Evolutionary conservation across 169 alveolate species (phyloP).

Genomic region (Plasmodium billcollinsi): DNA sequence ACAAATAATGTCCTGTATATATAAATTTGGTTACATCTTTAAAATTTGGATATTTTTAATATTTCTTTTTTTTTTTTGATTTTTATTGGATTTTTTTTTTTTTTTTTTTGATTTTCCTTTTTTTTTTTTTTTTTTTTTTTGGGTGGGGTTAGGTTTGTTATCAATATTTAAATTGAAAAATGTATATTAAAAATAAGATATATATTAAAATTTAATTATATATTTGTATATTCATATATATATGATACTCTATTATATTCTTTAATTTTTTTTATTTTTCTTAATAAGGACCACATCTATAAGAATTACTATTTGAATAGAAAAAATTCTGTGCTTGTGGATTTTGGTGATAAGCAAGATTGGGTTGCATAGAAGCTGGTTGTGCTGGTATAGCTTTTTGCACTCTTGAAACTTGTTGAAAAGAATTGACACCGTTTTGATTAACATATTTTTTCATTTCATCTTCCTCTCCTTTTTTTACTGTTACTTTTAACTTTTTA

Average conservation of each 20-base stretch:
- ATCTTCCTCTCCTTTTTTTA: constrained; percentile 92
- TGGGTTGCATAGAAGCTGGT: constrained; percentile 74
- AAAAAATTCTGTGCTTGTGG: constrained; percentile 74
- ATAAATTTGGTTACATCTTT: too few species aligned
- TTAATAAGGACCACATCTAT: constrained; percentile 76
- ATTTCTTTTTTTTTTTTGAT: too few species aligned
- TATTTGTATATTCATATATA: not conserved
- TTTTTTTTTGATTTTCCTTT: not conserved
- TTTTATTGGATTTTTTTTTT: too few species aligned
- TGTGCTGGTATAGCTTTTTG: constrained; percentile 77
- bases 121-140: constrained; percentile 7
- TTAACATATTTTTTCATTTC: constrained; percentile 76
- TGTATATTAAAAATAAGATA: too few species aligned
- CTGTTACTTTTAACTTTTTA: constrained; percentile 90
- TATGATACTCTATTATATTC: too few species aligned
- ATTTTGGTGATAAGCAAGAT: constrained; percentile 77
- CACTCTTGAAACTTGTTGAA: constrained; percentile 51
- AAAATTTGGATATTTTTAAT: too few species aligned
- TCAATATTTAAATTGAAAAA: too few species aligned
- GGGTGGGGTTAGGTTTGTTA: too few species aligned
- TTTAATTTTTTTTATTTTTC: constrained; percentile 8
- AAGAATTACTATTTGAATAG: constrained; percentile 69
- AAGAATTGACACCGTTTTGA: constrained; percentile 74
- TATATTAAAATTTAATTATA: too few species aligned
- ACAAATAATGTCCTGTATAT: too few species aligned